Percentiles rank a stretch among this genome's conserved stretches.
These are phyloP conservation scores for Luffa acutangula DNA, from an alignment of 306 rosid species.

Conservation along the genomic window DNA sequence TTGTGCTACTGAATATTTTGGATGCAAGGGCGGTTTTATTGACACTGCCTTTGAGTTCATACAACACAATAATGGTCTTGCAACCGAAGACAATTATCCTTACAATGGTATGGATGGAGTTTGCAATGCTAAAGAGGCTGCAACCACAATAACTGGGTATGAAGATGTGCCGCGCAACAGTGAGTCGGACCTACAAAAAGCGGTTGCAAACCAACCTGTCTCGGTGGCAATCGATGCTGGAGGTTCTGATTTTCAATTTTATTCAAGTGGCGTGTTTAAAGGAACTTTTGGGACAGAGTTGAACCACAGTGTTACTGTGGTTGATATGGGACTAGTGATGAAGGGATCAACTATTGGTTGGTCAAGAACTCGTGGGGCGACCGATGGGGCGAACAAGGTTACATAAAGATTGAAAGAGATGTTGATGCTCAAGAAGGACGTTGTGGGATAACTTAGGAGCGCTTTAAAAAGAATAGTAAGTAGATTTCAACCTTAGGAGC, in stretches of 20 bases:
- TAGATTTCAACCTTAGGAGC: no score
- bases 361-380: neutral
- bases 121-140: constrained; percentile 54
- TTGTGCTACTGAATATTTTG: constrained; percentile 51
- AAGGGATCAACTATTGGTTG: neutral
- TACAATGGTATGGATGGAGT: constrained; percentile 41
- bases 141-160: constrained; percentile 49
- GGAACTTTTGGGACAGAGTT: constrained; percentile 29
- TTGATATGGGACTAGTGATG: constrained; percentile 21
- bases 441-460: neutral
- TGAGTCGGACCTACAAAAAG: neutral
- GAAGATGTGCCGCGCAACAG: constrained; percentile 20
- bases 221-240: constrained; percentile 39
- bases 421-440: neutral
- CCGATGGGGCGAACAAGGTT: neutral
- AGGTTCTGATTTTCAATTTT: constrained; percentile 20
- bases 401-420: neutral
- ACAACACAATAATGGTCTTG: constrained; percentile 60
- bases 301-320: constrained; percentile 38
- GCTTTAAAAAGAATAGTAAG: no score
- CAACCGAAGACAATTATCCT: constrained; percentile 51
- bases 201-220: constrained; percentile 24
- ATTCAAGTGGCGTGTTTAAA: constrained; percentile 21
- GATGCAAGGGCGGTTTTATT: constrained; percentile 71
- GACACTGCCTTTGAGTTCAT: constrained; percentile 83